Evolutionary conservation across 140 eudicot genomes (phyloP).

Genomic region (Anethum foeniculum): DNA sequence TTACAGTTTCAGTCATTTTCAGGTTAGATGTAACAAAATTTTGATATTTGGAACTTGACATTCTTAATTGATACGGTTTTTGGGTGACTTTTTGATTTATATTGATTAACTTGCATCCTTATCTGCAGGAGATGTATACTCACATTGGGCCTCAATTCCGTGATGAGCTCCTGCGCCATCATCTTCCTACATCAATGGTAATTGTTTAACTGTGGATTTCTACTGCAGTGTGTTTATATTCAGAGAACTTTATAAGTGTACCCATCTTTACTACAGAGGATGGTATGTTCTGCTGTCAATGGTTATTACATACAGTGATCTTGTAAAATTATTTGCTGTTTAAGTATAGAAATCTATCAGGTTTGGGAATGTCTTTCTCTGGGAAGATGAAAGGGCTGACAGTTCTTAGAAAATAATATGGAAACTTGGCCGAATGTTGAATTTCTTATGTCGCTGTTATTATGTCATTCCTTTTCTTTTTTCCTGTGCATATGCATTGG

Average conservation of each 20-base stretch:
- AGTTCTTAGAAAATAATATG: neutral
- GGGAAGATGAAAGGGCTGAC: neutral
- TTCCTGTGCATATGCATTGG: neutral
- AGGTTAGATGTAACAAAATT: neutral
- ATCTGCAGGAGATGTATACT: constrained; percentile 84
- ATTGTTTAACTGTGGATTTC: constrained; percentile 15
- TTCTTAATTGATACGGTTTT: neutral
- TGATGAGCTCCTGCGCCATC: constrained; percentile 87
- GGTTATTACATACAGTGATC: neutral
- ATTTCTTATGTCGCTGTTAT: too few relatives aligned
- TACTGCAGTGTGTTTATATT: neutral
- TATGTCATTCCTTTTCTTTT: too few relatives aligned
- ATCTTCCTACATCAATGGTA: constrained; percentile 74
- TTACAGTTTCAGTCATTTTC: neutral
- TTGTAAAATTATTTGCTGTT: neutral
- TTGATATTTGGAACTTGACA: neutral
- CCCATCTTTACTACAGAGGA: neutral
- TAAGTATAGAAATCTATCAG: neutral
- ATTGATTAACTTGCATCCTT: neutral
- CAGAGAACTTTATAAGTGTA: neutral
- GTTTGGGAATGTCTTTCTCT: neutral
- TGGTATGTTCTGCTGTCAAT: too few relatives aligned
- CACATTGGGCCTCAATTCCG: constrained; percentile 93
- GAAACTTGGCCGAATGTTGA: too few relatives aligned
- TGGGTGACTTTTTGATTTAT: neutral